Evolutionary conservation across 2,329 filamentous ascomycete species (phyloP), one percentile per base, ranked within the genome.

Genomic region (Paracorniculantispora psalliotae): DNA sequence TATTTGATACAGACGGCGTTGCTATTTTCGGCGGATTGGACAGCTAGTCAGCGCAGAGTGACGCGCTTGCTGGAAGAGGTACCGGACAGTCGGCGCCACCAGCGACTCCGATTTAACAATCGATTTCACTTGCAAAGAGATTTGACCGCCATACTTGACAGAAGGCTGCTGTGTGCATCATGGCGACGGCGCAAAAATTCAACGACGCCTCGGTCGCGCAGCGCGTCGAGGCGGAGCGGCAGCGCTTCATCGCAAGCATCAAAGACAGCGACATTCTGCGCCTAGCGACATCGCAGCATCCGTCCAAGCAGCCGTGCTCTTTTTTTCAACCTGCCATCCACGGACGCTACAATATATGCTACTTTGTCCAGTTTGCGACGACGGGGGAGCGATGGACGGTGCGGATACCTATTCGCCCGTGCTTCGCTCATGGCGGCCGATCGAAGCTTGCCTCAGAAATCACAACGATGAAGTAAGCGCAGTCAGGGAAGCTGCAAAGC

Each of bases 341-440:
- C 25, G 65, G 65, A 13, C 60, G 63, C 28, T 65, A 59, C 41
- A 65, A 65, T 39, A 33, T 65, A 8, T 65, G 61, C 51, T 63
- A 64, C 43, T 65, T 62, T 57, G 63, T 66, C 9, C 33, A 61
- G 21, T 66, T 65, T 44, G 21, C 7, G 30, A 37, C 53, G 10
- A 41, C 44, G 19, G 28, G 51, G 15, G 57, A 63, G 23, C 47
- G 33, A 21, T 62, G 63, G 63, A 63, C 63, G 9, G 56, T 65
- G 5, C 58, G 62, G 15, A 49, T 64, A n/a, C 63, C 63, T 1
- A 52, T 63, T 13, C 25, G 56, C 2, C 61, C 56, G 13, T 64
- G 46, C 37, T 39, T 61, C 10, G 19, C 55, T 15, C 48, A 54
- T 25, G 50, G 52, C 21, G 58, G 59, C 12, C 51, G 17, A 17